Conservation (phyloP, 352 stramenopile genomes). For the Detonula confervacea region DNA sequence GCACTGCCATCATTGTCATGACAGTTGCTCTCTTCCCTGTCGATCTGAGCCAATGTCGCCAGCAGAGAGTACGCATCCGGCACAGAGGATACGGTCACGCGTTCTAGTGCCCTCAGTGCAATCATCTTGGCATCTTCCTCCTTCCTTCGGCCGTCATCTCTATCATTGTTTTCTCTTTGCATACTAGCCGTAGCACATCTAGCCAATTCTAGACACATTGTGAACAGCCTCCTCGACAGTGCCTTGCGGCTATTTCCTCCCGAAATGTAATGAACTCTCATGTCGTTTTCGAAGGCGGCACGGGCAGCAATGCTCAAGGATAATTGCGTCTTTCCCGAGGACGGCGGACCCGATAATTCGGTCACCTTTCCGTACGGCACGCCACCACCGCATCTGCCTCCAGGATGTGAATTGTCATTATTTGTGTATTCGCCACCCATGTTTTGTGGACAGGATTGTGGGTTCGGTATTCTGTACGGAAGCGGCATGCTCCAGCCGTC, state of each 20-base stretch:
- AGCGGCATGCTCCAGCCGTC: constrained; percentile 23
- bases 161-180: constrained; percentile 3
- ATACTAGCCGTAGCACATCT: background rate
- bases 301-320: constrained; percentile 42
- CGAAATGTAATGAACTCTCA: constrained; percentile 45
- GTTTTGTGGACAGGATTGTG: background rate
- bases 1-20: background rate
- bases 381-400: constrained; percentile 6
- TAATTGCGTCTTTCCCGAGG: constrained; percentile 59
- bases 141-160: background rate
- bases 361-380: constrained; percentile 60
- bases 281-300: constrained; percentile 30
- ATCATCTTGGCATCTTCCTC: constrained; percentile 23
- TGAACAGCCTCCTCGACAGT: constrained; percentile 37
- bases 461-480: constrained; percentile 18
- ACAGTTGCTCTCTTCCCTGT: constrained; percentile 28
- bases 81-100: constrained; percentile 28
- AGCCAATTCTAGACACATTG: constrained; percentile 33
- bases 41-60: constrained; percentile 47
- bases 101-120: constrained; percentile 25
- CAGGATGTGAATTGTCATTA: background rate
- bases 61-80: constrained; percentile 52
- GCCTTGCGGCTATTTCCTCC: constrained; percentile 29
- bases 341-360: constrained; percentile 53
- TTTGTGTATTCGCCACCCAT: background rate